Base-by-base conservation (phyloP, 768 basidiomycete species). In the Tephrocybe rancida region DNA sequence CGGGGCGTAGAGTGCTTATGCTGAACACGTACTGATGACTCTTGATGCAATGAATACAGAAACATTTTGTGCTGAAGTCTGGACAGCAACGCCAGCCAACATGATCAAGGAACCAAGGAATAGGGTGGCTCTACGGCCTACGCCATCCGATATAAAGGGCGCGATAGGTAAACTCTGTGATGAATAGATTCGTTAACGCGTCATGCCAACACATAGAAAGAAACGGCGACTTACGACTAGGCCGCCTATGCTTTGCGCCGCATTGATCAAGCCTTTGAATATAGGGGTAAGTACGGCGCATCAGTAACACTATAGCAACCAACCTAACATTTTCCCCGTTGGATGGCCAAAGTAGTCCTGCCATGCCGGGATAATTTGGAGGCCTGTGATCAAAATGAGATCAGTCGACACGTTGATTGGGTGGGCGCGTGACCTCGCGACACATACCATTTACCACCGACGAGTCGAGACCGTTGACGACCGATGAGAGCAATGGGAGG, bases 351-450 rank as follows among this genome's bases (percentile, higher is more conserved):
- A 88, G 61, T 75, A 83, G 0, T 71, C 54, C 61, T 82, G 76
- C 85, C 86, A 89, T 30, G 78, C 79, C 11, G 83, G 82, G 22
- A 88, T 68, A 54, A 87, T 84, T 65, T 88, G 86, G 25, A 90
- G 72, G 52, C 86, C 87, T 86, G 37, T 18, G 24, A 48, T 27
- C 2, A 24, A 25, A 44, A 52, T 38, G 52, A 57, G 67, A 51
- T 70, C 41, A 49, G 49, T 38, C 43, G 25, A 47, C 21, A 24
- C 35, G 49, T 47, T 21, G 42, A 32, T n/a, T 32, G 24, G 22
- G 8, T 9, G 21, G 21, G 19, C 24, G 42, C 27, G 38, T 25
- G n/a, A 30, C 13, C 3, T 34, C 13, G 29, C 5, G 32, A 35
- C 25, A 52, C 61, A 29, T 51, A 78, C 72, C 73, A 60, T 87